phyloP scores from a whole-genome alignment of 176 grass and related monocot species.

The Thalia dealbata region DNA sequence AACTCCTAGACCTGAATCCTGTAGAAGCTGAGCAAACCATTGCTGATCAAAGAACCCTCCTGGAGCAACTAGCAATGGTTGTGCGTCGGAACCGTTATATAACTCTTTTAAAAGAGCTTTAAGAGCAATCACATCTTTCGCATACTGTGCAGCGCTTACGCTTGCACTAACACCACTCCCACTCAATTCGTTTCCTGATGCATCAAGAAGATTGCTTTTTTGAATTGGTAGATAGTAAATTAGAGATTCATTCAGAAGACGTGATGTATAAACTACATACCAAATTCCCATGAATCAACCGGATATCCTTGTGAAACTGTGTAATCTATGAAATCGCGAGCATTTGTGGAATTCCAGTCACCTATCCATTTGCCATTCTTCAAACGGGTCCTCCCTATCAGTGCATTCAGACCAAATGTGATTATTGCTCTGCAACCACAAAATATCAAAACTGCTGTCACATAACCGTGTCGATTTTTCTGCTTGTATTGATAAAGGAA shows the following conservation, averaged over 20 bases:
- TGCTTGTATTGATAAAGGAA: too few species aligned
- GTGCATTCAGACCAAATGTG: slow-evolving; percentile 91
- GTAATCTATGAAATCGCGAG: slow-evolving; percentile 67
- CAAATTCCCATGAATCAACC: slow-evolving; percentile 98
- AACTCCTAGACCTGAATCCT: slow-evolving; percentile 45
- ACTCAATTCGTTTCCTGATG: slow-evolving; percentile 70
- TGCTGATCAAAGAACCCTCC: slow-evolving; percentile 83
- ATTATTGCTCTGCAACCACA: slow-evolving; percentile 60
- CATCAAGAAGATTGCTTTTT: slow-evolving; percentile 14
- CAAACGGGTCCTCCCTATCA: slow-evolving; percentile 42
- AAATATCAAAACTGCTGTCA: background rate
- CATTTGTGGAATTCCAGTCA: slow-evolving; percentile 77
- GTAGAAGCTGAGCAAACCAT: slow-evolving; percentile 66
- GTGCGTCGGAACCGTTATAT: slow-evolving; percentile 35
- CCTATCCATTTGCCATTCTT: slow-evolving; percentile 49
- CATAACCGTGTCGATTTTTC: background rate
- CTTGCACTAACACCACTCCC: slow-evolving; percentile 51
- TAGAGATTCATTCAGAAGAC: background rate
- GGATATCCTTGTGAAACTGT: slow-evolving; percentile 54
- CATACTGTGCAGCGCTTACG: slow-evolving; percentile 51
- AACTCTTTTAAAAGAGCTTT: slow-evolving; percentile 42
- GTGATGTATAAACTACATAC: slow-evolving; percentile 26
- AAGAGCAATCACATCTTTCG: slow-evolving; percentile 46
- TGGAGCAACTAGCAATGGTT: slow-evolving; percentile 55
- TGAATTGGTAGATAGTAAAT: background rate